These are phyloP conservation scores for Elasticomyces elasticus DNA, from an alignment of 495 filamentous ascomycete genomes.

Conservation along the genomic window DNA sequence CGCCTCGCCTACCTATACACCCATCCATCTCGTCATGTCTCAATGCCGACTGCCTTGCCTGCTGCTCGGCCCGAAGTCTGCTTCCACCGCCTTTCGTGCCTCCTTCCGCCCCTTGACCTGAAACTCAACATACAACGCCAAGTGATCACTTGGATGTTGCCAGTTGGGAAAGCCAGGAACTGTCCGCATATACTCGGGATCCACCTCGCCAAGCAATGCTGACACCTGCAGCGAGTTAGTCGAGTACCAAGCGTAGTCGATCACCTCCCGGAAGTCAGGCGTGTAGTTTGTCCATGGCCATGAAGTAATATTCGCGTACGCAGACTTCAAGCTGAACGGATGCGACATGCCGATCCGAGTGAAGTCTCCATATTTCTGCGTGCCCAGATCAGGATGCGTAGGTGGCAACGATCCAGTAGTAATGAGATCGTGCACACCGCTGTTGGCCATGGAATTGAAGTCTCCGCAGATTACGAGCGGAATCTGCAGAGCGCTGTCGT, in stretches of 20 bases:
- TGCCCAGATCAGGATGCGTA: conserved; percentile 65
- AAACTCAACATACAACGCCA: conserved; percentile 87
- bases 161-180: conserved; percentile 95
- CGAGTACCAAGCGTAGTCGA: conserved; percentile 97
- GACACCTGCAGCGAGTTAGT: conserved; percentile 83
- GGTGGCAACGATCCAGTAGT: conserved; percentile 60
- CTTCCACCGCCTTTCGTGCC: conserved; percentile 51
- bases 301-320: conserved; percentile 70
- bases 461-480: conserved; percentile 88
- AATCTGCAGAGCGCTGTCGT: conserved; percentile 73
- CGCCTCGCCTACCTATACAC: neutral
- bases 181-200: conserved; percentile 75
- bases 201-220: conserved; percentile 79
- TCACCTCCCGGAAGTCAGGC: conserved; percentile 75
- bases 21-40: neutral
- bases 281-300: conserved; percentile 94
- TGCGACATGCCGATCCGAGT: conserved; percentile 84
- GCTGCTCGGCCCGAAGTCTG: conserved; percentile 45
- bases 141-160: conserved; percentile 94
- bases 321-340: conserved; percentile 84
- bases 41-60: neutral
- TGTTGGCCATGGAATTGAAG: conserved; percentile 80
- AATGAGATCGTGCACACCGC: conserved; percentile 80
- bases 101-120: conserved; percentile 79
- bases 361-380: conserved; percentile 75